phyloP scores from a whole-genome alignment of 768 basidiomycete species.

The Sarcomyxa edulis region DNA sequence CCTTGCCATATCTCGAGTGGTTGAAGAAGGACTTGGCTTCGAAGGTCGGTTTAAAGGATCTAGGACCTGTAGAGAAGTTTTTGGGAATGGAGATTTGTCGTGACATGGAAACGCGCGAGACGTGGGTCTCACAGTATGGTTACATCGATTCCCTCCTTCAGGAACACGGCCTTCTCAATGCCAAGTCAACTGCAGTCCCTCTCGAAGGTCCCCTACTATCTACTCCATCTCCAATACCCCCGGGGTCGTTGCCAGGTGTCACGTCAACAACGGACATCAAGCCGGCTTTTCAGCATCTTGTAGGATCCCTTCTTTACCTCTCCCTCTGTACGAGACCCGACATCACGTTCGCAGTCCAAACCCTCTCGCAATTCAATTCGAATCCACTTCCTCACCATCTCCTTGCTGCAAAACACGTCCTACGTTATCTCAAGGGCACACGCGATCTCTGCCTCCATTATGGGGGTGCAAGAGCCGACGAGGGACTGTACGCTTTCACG shows the following conservation, averaged over 20 bases:
- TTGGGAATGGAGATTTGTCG: conserved; percentile 19
- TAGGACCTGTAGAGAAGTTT: conserved; percentile 21
- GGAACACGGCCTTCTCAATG: not conserved
- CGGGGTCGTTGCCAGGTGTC: conserved; percentile 8
- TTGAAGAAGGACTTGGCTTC: conserved; percentile 12
- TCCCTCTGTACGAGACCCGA: conserved; percentile 28
- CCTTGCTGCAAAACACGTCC: conserved; percentile 20
- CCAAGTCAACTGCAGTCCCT: not conserved
- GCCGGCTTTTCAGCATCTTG: conserved; percentile 12
- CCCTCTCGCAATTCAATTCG: conserved; percentile 22
- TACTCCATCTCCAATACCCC: conserved; percentile 8
- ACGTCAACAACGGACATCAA: conserved; percentile 12
- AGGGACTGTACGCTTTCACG: conserved; percentile 10
- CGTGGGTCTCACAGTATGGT: not conserved
- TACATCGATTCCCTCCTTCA: conserved; percentile 4
- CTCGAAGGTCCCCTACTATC: not conserved
- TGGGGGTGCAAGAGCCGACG: not conserved
- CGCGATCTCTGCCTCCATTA: conserved; percentile 9
- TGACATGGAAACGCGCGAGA: conserved; percentile 5
- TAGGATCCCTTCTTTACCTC: conserved; percentile 22
- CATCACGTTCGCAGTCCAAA: conserved; percentile 23
- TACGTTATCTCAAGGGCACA: conserved; percentile 25
- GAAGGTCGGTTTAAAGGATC: conserved; percentile 19
- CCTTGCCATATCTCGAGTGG: conserved; percentile 13
- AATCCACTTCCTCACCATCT: conserved; percentile 22